Percentiles rank a stretch among this genome's conserved stretches.
Conservation (phyloP, 2,329 filamentous ascomycete species). For the Calycina herbarum region DNA sequence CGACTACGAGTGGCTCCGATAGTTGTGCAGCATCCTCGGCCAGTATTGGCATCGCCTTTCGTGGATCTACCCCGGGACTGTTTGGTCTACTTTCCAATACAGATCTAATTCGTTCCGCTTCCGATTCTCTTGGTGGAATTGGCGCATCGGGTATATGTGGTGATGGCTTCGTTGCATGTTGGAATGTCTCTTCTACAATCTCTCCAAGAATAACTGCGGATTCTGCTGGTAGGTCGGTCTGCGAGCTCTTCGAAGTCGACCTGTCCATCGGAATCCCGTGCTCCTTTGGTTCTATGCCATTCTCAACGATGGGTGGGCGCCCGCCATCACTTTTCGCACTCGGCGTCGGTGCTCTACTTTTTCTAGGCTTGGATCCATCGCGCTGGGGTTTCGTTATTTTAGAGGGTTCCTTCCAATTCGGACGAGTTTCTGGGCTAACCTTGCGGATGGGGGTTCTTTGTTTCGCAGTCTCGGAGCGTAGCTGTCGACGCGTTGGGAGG, state of each 20-base stretch:
- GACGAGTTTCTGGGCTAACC: slow-evolving; percentile 25
- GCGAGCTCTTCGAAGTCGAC: slow-evolving; percentile 36
- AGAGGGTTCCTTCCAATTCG: slow-evolving; percentile 18
- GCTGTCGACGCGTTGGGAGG: slow-evolving; percentile 51
- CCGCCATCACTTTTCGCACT: slow-evolving; percentile 26
- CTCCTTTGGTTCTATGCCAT: slow-evolving; percentile 15
- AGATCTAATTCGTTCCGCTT: slow-evolving; percentile 31
- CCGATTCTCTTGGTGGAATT: slow-evolving; percentile 23
- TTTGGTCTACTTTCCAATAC: slow-evolving; percentile 33
- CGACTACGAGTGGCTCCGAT: slow-evolving; percentile 30
- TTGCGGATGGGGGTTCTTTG: slow-evolving; percentile 38
- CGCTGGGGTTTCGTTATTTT: slow-evolving; percentile 29
- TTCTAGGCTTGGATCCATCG: slow-evolving; percentile 31
- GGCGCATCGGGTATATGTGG: slow-evolving; percentile 15
- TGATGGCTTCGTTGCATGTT: slow-evolving; percentile 25
- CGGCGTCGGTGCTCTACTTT: slow-evolving; percentile 31
- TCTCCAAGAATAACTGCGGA: slow-evolving; percentile 27
- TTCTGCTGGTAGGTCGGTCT: slow-evolving; percentile 32
- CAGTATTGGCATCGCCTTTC: slow-evolving; percentile 36
- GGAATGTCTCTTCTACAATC: slow-evolving; percentile 28
- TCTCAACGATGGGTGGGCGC: slow-evolving; percentile 18
- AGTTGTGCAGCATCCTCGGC: slow-evolving; percentile 38
- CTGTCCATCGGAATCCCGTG: slow-evolving; percentile 26
- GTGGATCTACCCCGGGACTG: slow-evolving; percentile 37
- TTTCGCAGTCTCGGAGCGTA: slow-evolving; percentile 47